Conservation (phyloP, 257 asterid species). For the Petrea volubilis region DNA sequence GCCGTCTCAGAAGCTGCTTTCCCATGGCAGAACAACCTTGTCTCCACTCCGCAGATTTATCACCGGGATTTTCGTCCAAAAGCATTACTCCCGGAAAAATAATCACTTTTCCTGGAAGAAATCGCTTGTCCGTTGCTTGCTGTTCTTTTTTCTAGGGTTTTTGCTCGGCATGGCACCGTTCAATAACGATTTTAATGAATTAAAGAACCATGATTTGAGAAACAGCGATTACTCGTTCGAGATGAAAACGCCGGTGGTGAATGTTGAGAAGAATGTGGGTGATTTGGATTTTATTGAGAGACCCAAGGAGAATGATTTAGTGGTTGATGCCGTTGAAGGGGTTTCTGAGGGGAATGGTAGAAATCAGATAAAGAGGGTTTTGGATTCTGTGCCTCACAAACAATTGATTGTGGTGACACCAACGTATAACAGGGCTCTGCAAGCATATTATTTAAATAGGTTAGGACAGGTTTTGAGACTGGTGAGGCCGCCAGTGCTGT, state of each 20-base stretch:
- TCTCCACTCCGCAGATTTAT: conserved; percentile 59
- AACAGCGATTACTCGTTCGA: conserved; percentile 46
- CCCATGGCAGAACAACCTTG: conserved; percentile 48
- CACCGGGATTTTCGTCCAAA: conserved; percentile 38
- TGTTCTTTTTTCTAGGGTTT: conserved; percentile 77
- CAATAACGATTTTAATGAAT: conserved; percentile 40
- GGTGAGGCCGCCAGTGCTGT: conserved; percentile 72
- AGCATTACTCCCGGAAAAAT: conserved; percentile 48
- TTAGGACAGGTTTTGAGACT: conserved; percentile 82
- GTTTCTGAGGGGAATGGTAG: conserved; percentile 26
- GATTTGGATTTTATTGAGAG: conserved; percentile 33
- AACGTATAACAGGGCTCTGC: conserved; percentile 67
- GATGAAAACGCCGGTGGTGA: conserved; percentile 36
- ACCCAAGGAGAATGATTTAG: conserved; percentile 31
- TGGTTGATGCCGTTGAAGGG: conserved; percentile 46
- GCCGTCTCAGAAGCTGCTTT: conserved; percentile 62
- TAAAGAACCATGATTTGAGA: conserved; percentile 39
- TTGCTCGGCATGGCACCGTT: conserved; percentile 79
- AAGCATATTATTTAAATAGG: conserved; percentile 79
- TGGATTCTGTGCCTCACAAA: conserved; percentile 47
- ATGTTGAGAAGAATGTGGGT: conserved; percentile 33
- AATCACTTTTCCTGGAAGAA: conserved; percentile 55
- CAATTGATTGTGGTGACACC: conserved; percentile 85
- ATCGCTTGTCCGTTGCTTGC: conserved; percentile 57
- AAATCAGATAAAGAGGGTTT: conserved; percentile 29